Percentiles rank a stretch among this genome's conserved stretches.
Evolutionary conservation across 306 rosid species (phyloP).

Genomic region (Acacia confusa): DNA sequence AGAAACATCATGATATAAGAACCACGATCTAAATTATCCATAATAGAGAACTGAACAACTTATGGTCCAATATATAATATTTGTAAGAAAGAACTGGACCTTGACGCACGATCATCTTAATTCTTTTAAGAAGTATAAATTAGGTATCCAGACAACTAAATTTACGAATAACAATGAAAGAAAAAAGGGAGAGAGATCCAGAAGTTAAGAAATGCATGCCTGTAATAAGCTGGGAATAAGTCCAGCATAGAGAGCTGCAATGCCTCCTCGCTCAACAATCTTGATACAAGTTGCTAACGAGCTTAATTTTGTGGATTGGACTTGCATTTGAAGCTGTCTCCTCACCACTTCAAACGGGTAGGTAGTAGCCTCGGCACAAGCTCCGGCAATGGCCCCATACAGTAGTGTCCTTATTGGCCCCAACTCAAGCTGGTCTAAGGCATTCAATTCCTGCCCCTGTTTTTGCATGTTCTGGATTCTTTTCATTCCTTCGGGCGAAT

Average conservation of each 20-base stretch:
- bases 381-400: constrained; percentile 93
- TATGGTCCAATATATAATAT: not conserved
- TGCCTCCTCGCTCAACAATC: constrained; percentile 83
- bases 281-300: constrained; percentile 70
- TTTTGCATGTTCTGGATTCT: constrained; percentile 68
- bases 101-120: not conserved
- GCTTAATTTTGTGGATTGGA: constrained; percentile 73
- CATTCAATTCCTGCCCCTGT: constrained; percentile 69
- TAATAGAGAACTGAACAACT: not conserved
- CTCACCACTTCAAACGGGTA: constrained; percentile 96
- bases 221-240: constrained; percentile 95
- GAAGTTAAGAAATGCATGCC: constrained; percentile 49
- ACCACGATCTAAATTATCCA: constrained; percentile 1
- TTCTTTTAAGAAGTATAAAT: not conserved
- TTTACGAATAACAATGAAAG: constrained; percentile 1
- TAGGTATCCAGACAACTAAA: not conserved
- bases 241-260: constrained; percentile 92
- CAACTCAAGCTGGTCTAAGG: constrained; percentile 89
- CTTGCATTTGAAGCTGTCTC: constrained; percentile 91
- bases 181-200: constrained; percentile 15
- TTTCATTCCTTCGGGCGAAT: constrained; percentile 83
- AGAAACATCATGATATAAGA: constrained; percentile 1
- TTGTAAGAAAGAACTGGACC: constrained; percentile 3
- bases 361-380: constrained; percentile 94
- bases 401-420: constrained; percentile 84